A percentile compares a stretch with the other conserved stretches of the same genome.
Conservation (phyloP, 805 yeast species). For the Candida koratica region DNA sequence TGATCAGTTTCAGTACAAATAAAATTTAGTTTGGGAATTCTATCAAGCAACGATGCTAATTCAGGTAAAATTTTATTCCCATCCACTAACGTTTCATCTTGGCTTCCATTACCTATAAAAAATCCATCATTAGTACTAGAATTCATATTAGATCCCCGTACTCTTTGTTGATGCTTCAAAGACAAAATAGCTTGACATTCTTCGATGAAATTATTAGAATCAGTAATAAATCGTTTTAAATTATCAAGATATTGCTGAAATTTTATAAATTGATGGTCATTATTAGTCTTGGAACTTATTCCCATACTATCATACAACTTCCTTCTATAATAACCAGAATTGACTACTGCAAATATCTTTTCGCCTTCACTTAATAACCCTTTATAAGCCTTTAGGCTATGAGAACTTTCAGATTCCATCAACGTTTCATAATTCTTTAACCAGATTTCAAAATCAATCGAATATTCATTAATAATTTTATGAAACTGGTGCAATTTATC, state of each 20-base stretch:
- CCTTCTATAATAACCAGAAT: constrained; percentile 1
- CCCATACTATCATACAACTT: constrained; percentile 6
- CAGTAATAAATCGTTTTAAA: constrained; percentile 39
- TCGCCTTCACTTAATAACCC: constrained; percentile 54
- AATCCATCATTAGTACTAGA: constrained; percentile 12
- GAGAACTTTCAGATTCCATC: constrained; percentile 39
- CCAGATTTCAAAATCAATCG: constrained; percentile 53
- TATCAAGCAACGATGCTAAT: constrained; percentile 38
- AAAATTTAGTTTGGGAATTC: constrained; percentile 49
- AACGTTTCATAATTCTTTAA: constrained; percentile 37
- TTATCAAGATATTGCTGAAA: constrained; percentile 6
- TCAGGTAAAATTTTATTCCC: constrained; percentile 12
- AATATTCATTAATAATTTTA: constrained; percentile 35
- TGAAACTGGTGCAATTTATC: constrained; percentile 43
- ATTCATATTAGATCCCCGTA: constrained; percentile 26
- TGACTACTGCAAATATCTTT: constrained; percentile 24
- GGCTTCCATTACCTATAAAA: background rate
- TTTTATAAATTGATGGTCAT: background rate
- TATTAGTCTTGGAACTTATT: background rate
- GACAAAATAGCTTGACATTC: constrained; percentile 52
- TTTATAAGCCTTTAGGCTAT: constrained; percentile 45
- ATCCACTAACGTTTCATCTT: constrained; percentile 8
- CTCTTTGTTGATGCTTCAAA: constrained; percentile 49
- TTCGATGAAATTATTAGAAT: constrained; percentile 50
- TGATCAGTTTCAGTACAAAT: constrained; percentile 58